phyloP scores from a whole-genome alignment of 495 filamentous ascomycete genomes.

The Penicillium cinerascens region DNA sequence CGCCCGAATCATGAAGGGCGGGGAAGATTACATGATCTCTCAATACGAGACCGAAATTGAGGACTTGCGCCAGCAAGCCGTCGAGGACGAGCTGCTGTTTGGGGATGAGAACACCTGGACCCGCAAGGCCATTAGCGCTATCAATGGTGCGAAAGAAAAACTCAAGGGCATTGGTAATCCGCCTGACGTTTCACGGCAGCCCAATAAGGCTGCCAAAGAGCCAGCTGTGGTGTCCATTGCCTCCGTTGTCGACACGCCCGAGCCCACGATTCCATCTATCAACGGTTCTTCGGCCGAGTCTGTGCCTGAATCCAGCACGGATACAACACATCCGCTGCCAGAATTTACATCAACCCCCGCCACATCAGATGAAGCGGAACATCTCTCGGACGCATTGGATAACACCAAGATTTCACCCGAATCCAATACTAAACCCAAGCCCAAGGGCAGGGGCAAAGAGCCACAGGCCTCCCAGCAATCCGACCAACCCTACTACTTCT shows the following conservation, averaged over 20 bases:
- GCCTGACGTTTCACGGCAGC: conserved; percentile 52
- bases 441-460: conserved; percentile 24
- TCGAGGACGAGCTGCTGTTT: conserved; percentile 88
- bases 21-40: conserved; percentile 76
- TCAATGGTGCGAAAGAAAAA: conserved; percentile 70
- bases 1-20: conserved; percentile 92
- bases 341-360: conserved; percentile 8
- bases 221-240: conserved; percentile 31
- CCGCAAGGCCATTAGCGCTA: conserved; percentile 69
- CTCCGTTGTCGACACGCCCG: neutral
- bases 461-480: conserved; percentile 25
- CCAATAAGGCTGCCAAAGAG: conserved; percentile 38
- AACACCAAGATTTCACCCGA: conserved; percentile 20
- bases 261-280: conserved; percentile 42
- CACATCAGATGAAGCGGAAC: conserved; percentile 20
- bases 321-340: neutral
- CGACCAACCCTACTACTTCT: conserved; percentile 70
- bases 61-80: conserved; percentile 68
- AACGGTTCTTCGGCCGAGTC: conserved; percentile 33
- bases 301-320: neutral
- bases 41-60: conserved; percentile 77
- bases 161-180: conserved; percentile 68
- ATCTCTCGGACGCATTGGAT: conserved; percentile 30
- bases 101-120: conserved; percentile 93
- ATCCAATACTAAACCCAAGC: conserved; percentile 20